Evolutionary conservation across 306 rosid genomes (phyloP), one percentile per base, ranked within the genome.

Genomic region (Abrus pulchellus): DNA sequence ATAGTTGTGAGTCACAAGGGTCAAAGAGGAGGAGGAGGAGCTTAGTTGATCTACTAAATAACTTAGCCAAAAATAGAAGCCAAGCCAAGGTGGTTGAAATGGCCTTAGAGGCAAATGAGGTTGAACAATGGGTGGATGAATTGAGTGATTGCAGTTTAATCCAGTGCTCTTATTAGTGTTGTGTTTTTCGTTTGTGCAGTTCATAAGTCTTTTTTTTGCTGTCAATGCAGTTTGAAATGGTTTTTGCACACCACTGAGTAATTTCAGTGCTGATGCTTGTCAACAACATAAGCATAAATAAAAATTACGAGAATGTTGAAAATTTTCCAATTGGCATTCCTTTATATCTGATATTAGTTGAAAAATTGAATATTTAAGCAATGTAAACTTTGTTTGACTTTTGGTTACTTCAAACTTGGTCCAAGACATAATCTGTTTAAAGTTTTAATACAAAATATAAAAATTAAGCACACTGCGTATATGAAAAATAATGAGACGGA

Each of bases 161-260:
- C 8, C 33, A 1, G 43, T 56, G 68, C 10, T 63, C 56, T 9
- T 59, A 45, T 9, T 59, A 45, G 33, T 54, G 3, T 10, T 28
- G 3, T 47, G 6, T 47, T 0, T 28, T 34, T 53, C 9, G 10
- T 72, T 72, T 72, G 5, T 1, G 27, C 40, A 81, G 34, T 74
- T 62, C 12, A 68, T 7, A 10, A 40, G n/a, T 14, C 50, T n/a
- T 55, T 38, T 75, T 74, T 74, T 49, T 28, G 83, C 71, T 82
- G 55, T 57, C 49, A 55, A 27, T 48, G 75, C 57, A 67, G 77
- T 43, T 63, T 28, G 28, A 9, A 5, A 75, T 10, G 5, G 3
- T 82, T 75, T 82, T 82, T 82, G 48, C 66, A 75, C 70, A 20
- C 67, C 64, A 62, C 72, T 38, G 9, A 9, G 79, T 55, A 38